phyloP scores from a whole-genome alignment of 1,284 basidiomycete species.

The Blastosporella zonata region DNA sequence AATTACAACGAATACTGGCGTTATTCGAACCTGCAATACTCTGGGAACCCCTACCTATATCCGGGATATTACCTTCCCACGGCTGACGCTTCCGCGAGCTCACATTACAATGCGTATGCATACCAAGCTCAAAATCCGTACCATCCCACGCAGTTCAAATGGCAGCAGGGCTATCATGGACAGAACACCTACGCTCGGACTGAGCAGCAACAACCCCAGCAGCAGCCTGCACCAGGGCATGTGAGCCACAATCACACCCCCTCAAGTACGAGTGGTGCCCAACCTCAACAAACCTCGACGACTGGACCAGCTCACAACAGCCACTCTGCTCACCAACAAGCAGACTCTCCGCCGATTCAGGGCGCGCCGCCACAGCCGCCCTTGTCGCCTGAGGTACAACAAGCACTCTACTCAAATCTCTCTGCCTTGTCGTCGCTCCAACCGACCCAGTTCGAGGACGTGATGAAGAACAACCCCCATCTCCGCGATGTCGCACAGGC shows the following conservation, averaged over 20 bases:
- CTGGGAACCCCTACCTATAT: slow-evolving; percentile 27
- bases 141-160: slow-evolving; percentile 30
- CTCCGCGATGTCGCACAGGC: slow-evolving; percentile 32
- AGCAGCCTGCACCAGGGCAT: not conserved
- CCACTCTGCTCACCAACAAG: slow-evolving; percentile 1
- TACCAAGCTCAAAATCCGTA: slow-evolving; percentile 26
- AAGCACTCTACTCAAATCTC: slow-evolving; percentile 25
- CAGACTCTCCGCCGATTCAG: not conserved
- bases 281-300: slow-evolving; percentile 8
- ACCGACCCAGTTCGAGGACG: slow-evolving; percentile 31
- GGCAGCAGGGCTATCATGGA: slow-evolving; percentile 38
- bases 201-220: slow-evolving; percentile 4
- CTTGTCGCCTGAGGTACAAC: slow-evolving; percentile 14
- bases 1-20: slow-evolving; percentile 29
- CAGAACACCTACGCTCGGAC: slow-evolving; percentile 15
- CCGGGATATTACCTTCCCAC: slow-evolving; percentile 27
- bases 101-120: slow-evolving; percentile 26
- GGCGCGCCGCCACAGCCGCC: not conserved
- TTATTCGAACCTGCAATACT: slow-evolving; percentile 22
- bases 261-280: not conserved
- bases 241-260: not conserved
- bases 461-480: slow-evolving; percentile 34
- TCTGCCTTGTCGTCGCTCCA: slow-evolving; percentile 31
- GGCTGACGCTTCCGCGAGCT: slow-evolving; percentile 11
- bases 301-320: slow-evolving; percentile 1